Evolutionary conservation across 352 stramenopile genomes (phyloP).

Genomic region (Pythium sukuiense): DNA sequence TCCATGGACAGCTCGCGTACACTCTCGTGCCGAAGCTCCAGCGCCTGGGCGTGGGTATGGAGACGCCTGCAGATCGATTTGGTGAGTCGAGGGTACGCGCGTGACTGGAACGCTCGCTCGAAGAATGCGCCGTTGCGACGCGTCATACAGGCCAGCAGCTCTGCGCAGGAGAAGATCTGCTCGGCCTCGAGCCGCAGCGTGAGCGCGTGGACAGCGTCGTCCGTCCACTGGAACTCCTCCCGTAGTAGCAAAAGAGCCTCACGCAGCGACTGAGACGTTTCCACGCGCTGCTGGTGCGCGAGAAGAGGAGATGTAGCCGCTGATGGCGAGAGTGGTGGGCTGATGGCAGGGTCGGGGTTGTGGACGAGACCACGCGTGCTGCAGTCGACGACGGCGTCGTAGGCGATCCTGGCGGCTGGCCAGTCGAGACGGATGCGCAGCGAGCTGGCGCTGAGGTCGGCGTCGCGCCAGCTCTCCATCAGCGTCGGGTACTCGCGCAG

Average conservation of each 20-base stretch:
- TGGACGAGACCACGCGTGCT: neutral
- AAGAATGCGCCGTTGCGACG: constrained; percentile 33
- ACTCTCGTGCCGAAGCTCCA: constrained; percentile 24
- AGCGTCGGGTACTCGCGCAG: constrained; percentile 55
- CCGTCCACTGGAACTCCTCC: constrained; percentile 49
- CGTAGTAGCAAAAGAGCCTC: constrained; percentile 34
- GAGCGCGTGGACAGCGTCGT: constrained; percentile 35
- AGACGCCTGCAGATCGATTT: constrained; percentile 45
- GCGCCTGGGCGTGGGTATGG: constrained; percentile 7
- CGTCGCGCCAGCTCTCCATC: constrained; percentile 57
- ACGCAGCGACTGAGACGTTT: constrained; percentile 33
- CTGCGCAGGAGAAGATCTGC: constrained; percentile 44
- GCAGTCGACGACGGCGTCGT: constrained; percentile 27
- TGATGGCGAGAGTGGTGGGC: neutral
- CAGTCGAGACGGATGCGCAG: constrained; percentile 39
- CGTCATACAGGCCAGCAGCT: constrained; percentile 36
- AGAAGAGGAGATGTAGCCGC: neutral
- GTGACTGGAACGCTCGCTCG: constrained; percentile 48
- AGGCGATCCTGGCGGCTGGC: constrained; percentile 32
- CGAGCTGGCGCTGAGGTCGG: constrained; percentile 10
- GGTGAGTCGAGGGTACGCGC: constrained; percentile 49
- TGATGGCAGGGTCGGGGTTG: neutral
- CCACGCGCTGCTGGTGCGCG: constrained; percentile 15
- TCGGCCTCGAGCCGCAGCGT: constrained; percentile 33
- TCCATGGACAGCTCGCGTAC: constrained; percentile 24